Conservation (phyloP, 2,329 filamentous ascomycete genomes). For the Aspergillus sp. region DNA sequence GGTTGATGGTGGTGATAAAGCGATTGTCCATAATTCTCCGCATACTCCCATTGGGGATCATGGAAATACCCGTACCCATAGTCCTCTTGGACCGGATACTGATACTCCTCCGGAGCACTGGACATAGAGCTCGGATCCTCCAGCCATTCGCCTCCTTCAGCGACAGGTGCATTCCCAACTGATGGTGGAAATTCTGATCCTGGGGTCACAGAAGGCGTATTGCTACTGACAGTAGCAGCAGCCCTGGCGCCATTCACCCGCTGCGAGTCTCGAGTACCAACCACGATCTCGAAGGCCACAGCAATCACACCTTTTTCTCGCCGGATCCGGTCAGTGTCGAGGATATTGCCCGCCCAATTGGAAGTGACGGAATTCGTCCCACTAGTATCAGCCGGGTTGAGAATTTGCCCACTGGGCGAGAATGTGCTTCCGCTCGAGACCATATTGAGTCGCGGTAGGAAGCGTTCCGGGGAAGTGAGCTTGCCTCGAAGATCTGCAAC, state of each 20-base stretch:
- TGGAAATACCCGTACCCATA: conserved; percentile 11
- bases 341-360: conserved; percentile 55
- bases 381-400: conserved; percentile 26
- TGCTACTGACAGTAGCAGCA: conserved; percentile 16
- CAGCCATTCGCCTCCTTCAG: conserved; percentile 22
- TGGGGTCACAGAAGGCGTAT: conserved; percentile 8
- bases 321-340: conserved; percentile 79
- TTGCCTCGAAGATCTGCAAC: conserved; percentile 88
- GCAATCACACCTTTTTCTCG: conserved; percentile 89
- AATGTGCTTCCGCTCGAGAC: conserved; percentile 41
- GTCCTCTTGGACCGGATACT: conserved; percentile 19
- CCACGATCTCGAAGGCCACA: conserved; percentile 75
- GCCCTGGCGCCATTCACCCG: conserved; percentile 40
- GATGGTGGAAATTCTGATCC: conserved; percentile 18
- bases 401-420: conserved; percentile 35
- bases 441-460: conserved; percentile 50
- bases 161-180: conserved; percentile 3
- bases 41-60: conserved; percentile 24
- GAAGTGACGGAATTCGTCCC: conserved; percentile 29
- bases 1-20: conserved; percentile 9
- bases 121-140: conserved; percentile 16
- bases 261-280: conserved; percentile 76
- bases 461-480: conserved; percentile 65
- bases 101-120: conserved; percentile 11
- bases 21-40: conserved; percentile 18